These are phyloP conservation scores for Hygrocybe punicea DNA, from an alignment of 768 basidiomycete species.

Conservation along the genomic window DNA sequence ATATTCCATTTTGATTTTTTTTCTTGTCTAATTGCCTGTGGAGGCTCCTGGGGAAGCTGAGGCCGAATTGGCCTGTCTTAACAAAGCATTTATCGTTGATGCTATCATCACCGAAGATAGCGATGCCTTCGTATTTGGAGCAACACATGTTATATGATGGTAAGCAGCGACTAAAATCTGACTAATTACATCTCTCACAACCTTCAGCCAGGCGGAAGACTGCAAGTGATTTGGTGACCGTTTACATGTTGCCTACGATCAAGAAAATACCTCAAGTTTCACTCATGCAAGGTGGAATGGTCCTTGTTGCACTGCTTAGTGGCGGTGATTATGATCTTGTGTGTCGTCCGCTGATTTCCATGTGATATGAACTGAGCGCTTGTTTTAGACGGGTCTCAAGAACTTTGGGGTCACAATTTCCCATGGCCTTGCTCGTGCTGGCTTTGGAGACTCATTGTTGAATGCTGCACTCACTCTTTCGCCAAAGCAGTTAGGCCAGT, in stretches of 20 bases:
- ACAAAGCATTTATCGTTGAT: slow-evolving; percentile 23
- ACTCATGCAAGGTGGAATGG: slow-evolving; percentile 27
- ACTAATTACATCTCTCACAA: too few species aligned
- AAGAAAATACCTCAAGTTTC: slow-evolving; percentile 17
- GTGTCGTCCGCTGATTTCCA: too few species aligned
- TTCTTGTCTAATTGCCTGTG: too few species aligned
- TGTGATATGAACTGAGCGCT: too few species aligned
- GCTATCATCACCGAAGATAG: slow-evolving; percentile 6
- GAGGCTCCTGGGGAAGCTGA: too few species aligned
- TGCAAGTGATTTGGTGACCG: slow-evolving; percentile 30
- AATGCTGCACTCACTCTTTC: slow-evolving; percentile 29
- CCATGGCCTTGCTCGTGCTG: slow-evolving; percentile 54
- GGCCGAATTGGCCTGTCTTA: too few species aligned
- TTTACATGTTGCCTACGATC: slow-evolving; percentile 17
- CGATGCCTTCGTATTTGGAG: slow-evolving; percentile 31
- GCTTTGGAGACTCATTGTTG: slow-evolving; percentile 53
- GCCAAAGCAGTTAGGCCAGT: not conserved
- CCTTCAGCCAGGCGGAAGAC: too few species aligned
- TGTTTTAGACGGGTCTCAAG: slow-evolving; percentile 13
- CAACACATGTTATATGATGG: slow-evolving; percentile 53
- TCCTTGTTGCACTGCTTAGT: slow-evolving; percentile 32
- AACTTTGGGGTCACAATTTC: slow-evolving; percentile 54
- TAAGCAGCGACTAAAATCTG: slow-evolving; percentile 38
- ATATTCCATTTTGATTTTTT: too few species aligned
- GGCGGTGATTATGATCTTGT: slow-evolving; percentile 38